Conservation (phyloP, 2,329 filamentous ascomycete genomes). For the Zymoseptoria ardabiliae region DNA sequence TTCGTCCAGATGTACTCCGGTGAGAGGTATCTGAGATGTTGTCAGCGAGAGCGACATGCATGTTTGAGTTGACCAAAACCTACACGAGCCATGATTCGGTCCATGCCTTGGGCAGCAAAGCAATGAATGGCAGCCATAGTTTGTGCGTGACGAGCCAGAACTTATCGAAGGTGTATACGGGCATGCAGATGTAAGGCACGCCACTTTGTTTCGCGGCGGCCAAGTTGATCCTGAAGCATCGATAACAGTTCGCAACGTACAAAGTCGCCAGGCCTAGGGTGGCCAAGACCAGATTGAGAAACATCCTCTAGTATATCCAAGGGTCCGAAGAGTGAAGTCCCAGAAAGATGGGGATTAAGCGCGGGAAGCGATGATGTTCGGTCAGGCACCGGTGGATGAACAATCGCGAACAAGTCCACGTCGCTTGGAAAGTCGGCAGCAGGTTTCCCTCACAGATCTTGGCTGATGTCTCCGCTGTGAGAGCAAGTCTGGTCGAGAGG, state of each 20-base stretch:
- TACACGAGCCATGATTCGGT: conserved; percentile 47
- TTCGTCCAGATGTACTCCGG: conserved; percentile 55
- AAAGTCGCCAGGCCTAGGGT: conserved; percentile 27
- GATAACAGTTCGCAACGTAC: conserved; percentile 31
- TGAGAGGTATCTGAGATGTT: conserved; percentile 34
- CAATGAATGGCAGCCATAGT: conserved; percentile 51
- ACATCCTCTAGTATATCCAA: conserved; percentile 17
- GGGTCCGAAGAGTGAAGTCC: neutral
- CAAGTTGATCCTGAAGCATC: conserved; percentile 35
- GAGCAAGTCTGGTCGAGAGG: neutral
- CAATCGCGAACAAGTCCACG: neutral
- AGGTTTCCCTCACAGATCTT: neutral
- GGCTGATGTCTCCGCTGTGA: neutral
- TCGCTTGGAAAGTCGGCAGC: neutral
- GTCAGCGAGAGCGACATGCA: neutral
- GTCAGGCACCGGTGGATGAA: neutral
- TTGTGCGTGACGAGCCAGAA: conserved; percentile 50
- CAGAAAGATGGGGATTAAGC: too few species aligned
- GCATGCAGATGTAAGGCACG: conserved; percentile 37
- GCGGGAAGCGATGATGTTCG: neutral
- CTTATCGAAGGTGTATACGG: conserved; percentile 43
- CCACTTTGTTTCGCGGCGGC: conserved; percentile 40
- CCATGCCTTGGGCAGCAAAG: conserved; percentile 46
- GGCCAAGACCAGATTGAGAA: conserved; percentile 12
- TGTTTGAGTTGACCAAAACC: neutral